Percentiles rank a stretch among this genome's conserved stretches.
These are phyloP conservation scores for Penicillium sp. DNA, from an alignment of 2,329 filamentous ascomycete genomes.

Conservation along the genomic window DNA sequence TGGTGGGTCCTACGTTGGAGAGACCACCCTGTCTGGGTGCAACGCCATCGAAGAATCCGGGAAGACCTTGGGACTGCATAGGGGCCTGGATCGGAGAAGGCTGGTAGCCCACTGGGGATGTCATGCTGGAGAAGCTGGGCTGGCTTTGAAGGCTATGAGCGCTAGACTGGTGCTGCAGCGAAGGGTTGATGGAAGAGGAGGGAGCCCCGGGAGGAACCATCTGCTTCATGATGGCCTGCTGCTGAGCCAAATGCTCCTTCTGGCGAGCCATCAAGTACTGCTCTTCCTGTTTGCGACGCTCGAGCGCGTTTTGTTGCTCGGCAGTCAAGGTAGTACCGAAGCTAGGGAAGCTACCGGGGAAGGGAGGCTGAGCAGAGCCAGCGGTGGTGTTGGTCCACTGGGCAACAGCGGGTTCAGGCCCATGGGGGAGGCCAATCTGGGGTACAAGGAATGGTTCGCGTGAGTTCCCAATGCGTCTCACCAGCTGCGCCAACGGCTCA, in stretches of 20 bases:
- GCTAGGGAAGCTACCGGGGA: constrained; percentile 84
- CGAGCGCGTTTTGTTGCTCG: constrained; percentile 95
- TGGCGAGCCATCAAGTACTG: constrained; percentile 96
- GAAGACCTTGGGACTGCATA: constrained; percentile 54
- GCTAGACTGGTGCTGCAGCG: constrained; percentile 88
- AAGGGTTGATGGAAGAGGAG: constrained; percentile 52
- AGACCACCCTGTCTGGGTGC: constrained; percentile 43
- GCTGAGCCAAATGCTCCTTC: constrained; percentile 84
- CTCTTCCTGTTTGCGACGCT: constrained; percentile 95
- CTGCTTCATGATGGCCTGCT: constrained; percentile 72
- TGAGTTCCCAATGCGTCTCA: constrained; percentile 93
- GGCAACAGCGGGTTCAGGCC: constrained; percentile 58
- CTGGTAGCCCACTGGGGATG: constrained; percentile 73
- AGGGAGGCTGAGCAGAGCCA: constrained; percentile 74
- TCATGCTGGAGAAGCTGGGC: constrained; percentile 91
- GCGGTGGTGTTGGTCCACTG: constrained; percentile 50
- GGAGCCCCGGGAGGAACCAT: constrained; percentile 61
- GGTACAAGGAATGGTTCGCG: constrained; percentile 95
- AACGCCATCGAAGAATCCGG: constrained; percentile 66
- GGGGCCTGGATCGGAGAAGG: constrained; percentile 57
- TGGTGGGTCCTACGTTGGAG: constrained; percentile 36
- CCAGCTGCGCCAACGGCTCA: constrained; percentile 89
- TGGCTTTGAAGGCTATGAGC: constrained; percentile 95
- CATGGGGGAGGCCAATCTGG: constrained; percentile 92
- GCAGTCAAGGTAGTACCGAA: constrained; percentile 95